These are phyloP conservation scores for Penicillium waksmanii DNA, from an alignment of 495 filamentous ascomycete species.

Conservation along the genomic window DNA sequence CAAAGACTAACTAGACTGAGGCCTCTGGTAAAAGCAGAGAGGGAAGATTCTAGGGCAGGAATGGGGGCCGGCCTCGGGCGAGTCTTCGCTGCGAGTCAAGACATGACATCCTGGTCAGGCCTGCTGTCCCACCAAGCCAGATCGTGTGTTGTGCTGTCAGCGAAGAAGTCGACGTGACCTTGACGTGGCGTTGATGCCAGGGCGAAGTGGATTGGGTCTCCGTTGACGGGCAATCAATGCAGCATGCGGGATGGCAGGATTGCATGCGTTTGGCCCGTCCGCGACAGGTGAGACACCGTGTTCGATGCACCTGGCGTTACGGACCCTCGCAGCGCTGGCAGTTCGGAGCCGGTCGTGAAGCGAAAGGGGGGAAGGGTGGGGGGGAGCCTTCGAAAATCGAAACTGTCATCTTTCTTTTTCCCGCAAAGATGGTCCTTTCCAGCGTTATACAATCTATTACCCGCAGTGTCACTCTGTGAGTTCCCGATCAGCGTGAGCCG, in stretches of 20 bases:
- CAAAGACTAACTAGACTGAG: background rate
- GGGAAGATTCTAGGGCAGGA: constrained; percentile 1
- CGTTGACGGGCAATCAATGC: constrained; percentile 33
- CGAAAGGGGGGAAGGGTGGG: constrained; percentile 18
- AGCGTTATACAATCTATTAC: constrained; percentile 31
- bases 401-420: background rate
- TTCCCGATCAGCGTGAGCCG: constrained; percentile 26
- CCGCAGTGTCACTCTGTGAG: constrained; percentile 31
- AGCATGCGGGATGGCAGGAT: constrained; percentile 37
- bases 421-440: constrained; percentile 1
- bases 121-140: constrained; percentile 16
- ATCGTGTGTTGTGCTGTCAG: constrained; percentile 20
- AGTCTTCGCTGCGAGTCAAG: constrained; percentile 6
- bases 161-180: constrained; percentile 24
- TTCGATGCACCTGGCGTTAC: constrained; percentile 27
- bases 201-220: constrained; percentile 25
- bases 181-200: constrained; percentile 29
- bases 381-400: background rate
- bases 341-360: constrained; percentile 28
- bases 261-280: constrained; percentile 35
- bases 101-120: constrained; percentile 9
- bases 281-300: constrained; percentile 32
- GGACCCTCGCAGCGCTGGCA: constrained; percentile 32
- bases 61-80: background rate
- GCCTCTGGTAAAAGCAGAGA: background rate